Base-by-base conservation (phyloP, 257 asterid genomes). In the Craterostigma plantagineum region DNA sequence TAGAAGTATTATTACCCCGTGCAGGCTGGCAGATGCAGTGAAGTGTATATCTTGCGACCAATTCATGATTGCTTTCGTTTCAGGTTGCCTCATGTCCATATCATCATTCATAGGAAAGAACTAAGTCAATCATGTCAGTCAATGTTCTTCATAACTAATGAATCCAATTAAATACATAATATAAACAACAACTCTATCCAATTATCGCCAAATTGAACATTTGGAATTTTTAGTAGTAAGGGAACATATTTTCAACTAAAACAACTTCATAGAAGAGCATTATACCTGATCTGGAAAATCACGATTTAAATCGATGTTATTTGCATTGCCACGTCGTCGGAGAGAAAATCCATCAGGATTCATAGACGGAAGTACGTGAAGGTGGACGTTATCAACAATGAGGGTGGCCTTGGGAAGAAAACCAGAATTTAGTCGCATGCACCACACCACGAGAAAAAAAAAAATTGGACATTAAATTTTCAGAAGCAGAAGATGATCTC, bases 1-100 rank as follows among this genome's bases (percentile, higher is more conserved):
- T n/a, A n/a, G n/a, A n/a, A n/a, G n/a, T n/a, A n/a, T n/a, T 43
- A 49, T 54, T 78, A 87, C 97, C 95, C 97, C 97, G 44, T 87
- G 97, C 67, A 87, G 69, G 58, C 80, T 73, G 58, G 93, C 95
- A 57, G 97, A 82, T 61, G 90, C 95, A 37, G 95, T 78, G 64
- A 87, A 87, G 57, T 35, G 77, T 47, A 55, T 64, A 51, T 76
- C 84, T 48, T 64, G 76, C 77, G 56, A 53, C 97, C 97, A 87
- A 44, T 49, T 59, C 90, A 87, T 73, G 62, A 87, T 67, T 53
- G 98, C 95, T 82, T 73, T 79, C 46, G 98, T 82, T 76, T 87
- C 98, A 48, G 91, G 92, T 76, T 87, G 98, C 43, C 86, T 77
- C 40, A 51, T 46, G 52, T 64, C 85, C 72, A 65, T 53, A 68